Percentiles rank a stretch among this genome's conserved stretches.
phyloP scores from a whole-genome alignment of 768 basidiomycete species.

The Mycena sanguinolenta region DNA sequence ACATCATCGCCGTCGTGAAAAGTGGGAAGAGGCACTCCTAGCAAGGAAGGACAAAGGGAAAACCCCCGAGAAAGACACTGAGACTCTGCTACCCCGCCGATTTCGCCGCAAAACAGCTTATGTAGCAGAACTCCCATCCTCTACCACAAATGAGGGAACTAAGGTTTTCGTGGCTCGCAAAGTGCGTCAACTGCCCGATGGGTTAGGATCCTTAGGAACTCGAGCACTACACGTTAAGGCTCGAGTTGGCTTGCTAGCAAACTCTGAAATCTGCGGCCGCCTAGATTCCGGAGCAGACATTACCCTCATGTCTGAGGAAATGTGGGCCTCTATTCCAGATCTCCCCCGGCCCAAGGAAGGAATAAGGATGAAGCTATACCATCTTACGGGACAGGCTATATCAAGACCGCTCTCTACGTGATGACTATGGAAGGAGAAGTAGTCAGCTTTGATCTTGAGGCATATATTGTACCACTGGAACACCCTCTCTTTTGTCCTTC shows the following conservation, averaged over 20 bases:
- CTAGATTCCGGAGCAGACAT: background rate
- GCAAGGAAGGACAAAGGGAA: no score
- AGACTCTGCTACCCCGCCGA: no score
- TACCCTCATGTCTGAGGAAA: background rate
- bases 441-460: constrained; percentile 35
- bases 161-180: no score
- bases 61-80: no score
- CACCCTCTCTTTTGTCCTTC: no score
- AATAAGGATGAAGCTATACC: background rate
- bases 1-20: no score
- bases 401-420: background rate
- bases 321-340: background rate
- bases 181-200: no score
- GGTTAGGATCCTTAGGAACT: constrained; percentile 4
- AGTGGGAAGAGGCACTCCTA: no score
- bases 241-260: background rate
- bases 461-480: constrained; percentile 45
- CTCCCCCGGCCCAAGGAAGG: constrained; percentile 9
- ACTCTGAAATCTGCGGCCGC: background rate
- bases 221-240: constrained; percentile 2
- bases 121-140: no score
- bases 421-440: background rate
- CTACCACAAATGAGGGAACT: no score
- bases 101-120: no score
- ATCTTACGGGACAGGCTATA: background rate